Conservation (phyloP, 2,329 filamentous ascomycete species). For the Chaetoscypha palmicola region DNA sequence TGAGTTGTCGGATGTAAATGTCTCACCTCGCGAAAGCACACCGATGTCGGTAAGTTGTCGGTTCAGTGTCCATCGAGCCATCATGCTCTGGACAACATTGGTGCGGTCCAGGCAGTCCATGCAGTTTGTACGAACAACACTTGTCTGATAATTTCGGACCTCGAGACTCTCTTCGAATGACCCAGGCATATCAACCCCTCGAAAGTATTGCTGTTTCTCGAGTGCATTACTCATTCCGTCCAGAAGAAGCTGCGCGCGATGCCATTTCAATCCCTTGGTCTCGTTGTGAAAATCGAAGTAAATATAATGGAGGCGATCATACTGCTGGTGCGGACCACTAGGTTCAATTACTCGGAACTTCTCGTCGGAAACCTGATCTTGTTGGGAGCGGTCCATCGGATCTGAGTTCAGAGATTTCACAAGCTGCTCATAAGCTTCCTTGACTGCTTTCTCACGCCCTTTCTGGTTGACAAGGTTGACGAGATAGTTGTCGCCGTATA, state of each 20-base stretch:
- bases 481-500: conserved; percentile 95
- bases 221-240: conserved; percentile 74
- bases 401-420: conserved; percentile 67
- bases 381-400: conserved; percentile 57
- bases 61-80: conserved; percentile 81
- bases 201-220: conserved; percentile 80
- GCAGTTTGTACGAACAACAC: conserved; percentile 93
- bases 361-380: conserved; percentile 62
- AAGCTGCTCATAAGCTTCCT: conserved; percentile 89
- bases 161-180: conserved; percentile 66
- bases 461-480: conserved; percentile 97
- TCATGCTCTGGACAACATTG: conserved; percentile 96
- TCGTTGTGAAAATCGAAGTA: conserved; percentile 99
- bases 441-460: conserved; percentile 81
- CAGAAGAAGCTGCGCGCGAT: conserved; percentile 80
- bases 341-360: conserved; percentile 76
- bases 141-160: conserved; percentile 72
- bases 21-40: conserved; percentile 67
- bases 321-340: conserved; percentile 48
- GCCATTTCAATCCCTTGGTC: conserved; percentile 90
- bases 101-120: conserved; percentile 99
- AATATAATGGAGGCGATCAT: conserved; percentile 86
- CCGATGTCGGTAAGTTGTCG: conserved; percentile 83
- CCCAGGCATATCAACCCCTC: conserved; percentile 77
- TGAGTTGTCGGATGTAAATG: conserved; percentile 64